A percentile compares a stretch with the other conserved stretches of the same genome.
Evolutionary conservation across 2,329 filamentous ascomycete species (phyloP).

Genomic region (Cordyceps tenuipes): DNA sequence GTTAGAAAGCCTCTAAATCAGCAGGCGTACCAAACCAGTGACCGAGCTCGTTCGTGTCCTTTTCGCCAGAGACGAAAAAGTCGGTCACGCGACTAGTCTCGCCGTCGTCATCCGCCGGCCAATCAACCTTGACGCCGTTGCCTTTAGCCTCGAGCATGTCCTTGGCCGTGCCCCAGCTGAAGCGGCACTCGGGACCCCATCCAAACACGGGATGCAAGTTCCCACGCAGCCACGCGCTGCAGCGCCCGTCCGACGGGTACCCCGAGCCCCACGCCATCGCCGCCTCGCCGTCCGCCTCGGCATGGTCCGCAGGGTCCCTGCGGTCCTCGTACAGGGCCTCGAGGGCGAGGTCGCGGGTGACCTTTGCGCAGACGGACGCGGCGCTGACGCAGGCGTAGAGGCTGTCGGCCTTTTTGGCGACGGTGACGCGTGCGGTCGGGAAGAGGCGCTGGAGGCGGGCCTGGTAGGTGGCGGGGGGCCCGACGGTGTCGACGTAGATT

Average conservation of each 20-base stretch:
- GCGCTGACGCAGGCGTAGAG: conserved; percentile 89
- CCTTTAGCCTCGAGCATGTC: conserved; percentile 79
- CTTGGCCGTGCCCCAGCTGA: conserved; percentile 93
- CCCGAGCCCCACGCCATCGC: conserved; percentile 74
- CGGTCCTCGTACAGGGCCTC: conserved; percentile 62
- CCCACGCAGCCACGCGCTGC: conserved; percentile 68
- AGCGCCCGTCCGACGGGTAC: conserved; percentile 81
- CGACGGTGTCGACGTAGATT: conserved; percentile 94
- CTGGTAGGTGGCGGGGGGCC: conserved; percentile 75
- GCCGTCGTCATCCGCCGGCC: conserved; percentile 67
- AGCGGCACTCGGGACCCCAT: conserved; percentile 87
- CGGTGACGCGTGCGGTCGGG: conserved; percentile 64
- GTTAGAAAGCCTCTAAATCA: conserved; percentile 60
- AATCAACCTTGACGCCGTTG: conserved; percentile 65
- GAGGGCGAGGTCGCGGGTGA: conserved; percentile 83
- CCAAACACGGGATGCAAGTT: conserved; percentile 94
- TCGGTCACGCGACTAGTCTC: conserved; percentile 65
- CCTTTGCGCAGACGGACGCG: conserved; percentile 90
- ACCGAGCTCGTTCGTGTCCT: conserved; percentile 57
- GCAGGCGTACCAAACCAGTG: conserved; percentile 76
- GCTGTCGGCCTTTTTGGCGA: conserved; percentile 87
- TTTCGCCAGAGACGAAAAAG: conserved; percentile 50
- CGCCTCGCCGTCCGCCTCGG: conserved; percentile 25
- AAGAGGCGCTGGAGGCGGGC: conserved; percentile 76
- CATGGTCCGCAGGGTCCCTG: conserved; percentile 21